Percentiles rank a stretch among this genome's conserved stretches.
phyloP scores from a whole-genome alignment of 1,284 basidiomycete species.

The Heliocybe sulcata region DNA sequence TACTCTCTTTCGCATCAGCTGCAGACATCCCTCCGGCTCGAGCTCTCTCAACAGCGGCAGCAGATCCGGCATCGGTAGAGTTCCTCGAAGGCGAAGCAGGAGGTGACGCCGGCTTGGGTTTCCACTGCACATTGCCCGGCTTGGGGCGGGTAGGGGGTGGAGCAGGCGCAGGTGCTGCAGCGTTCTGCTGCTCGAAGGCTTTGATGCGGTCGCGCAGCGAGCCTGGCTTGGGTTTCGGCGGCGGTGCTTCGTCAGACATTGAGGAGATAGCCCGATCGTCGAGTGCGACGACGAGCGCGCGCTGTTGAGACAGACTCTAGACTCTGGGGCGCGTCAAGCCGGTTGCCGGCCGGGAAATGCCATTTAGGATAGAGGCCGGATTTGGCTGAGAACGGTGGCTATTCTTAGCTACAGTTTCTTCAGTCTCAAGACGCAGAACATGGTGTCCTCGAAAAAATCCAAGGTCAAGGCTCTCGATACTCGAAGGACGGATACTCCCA shows the following conservation, averaged over 20 bases:
- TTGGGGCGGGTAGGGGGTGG: slow-evolving; percentile 64
- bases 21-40: slow-evolving; percentile 55
- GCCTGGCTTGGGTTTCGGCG: slow-evolving; percentile 53
- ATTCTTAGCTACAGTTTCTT: not conserved
- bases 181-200: slow-evolving; percentile 63
- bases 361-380: no score
- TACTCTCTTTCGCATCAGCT: slow-evolving; percentile 78
- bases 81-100: slow-evolving; percentile 31
- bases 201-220: slow-evolving; percentile 80
- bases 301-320: not conserved
- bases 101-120: slow-evolving; percentile 53
- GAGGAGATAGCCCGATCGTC: not conserved
- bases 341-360: not conserved
- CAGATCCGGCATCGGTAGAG: slow-evolving; percentile 13
- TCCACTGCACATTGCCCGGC: slow-evolving; percentile 60
- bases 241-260: slow-evolving; percentile 42
- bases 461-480: not conserved
- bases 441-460: not conserved
- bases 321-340: not conserved
- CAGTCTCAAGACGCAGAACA: not conserved
- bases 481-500: not conserved
- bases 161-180: slow-evolving; percentile 34
- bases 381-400: not conserved
- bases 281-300: not conserved
- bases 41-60: slow-evolving; percentile 13